Percentiles rank a stretch among this genome's conserved stretches.
phyloP scores from a whole-genome alignment of 2,329 filamentous ascomycete species.

The Ceratocystis smalleyi region DNA sequence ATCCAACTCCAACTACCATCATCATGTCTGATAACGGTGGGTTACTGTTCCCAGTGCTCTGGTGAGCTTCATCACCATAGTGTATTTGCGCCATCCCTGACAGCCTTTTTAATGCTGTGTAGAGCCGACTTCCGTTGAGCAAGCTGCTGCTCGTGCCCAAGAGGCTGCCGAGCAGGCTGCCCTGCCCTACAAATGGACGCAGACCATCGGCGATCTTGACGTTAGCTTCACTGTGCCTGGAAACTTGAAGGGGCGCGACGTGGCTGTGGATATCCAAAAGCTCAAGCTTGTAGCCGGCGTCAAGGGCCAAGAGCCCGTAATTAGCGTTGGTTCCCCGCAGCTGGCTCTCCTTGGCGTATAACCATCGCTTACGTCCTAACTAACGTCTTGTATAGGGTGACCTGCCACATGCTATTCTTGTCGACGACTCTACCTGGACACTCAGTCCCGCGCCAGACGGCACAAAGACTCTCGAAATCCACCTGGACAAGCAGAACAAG shows the following conservation, averaged over 20 bases:
- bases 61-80: background rate
- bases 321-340: constrained; percentile 43
- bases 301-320: constrained; percentile 75
- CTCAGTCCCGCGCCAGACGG: constrained; percentile 58
- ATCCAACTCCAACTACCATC: background rate
- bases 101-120: constrained; percentile 5
- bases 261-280: constrained; percentile 72
- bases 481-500: constrained; percentile 92
- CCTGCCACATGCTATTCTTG: constrained; percentile 60
- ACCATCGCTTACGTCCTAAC: constrained; percentile 5
- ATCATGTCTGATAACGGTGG: constrained; percentile 31
- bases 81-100: background rate
- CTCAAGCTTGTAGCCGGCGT: constrained; percentile 61
- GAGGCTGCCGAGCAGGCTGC: constrained; percentile 78
- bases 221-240: constrained; percentile 61
- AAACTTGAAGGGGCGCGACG: constrained; percentile 70
- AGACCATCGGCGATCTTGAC: constrained; percentile 80
- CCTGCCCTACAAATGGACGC: constrained; percentile 93
- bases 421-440: constrained; percentile 92
- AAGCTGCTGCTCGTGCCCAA: constrained; percentile 46
- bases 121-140: constrained; percentile 41
- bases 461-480: constrained; percentile 53
- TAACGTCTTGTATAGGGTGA: constrained; percentile 51
- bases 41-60: background rate
- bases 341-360: background rate